phyloP scores from a whole-genome alignment of 306 rosid species.

The Heteromeles arbutifolia region DNA sequence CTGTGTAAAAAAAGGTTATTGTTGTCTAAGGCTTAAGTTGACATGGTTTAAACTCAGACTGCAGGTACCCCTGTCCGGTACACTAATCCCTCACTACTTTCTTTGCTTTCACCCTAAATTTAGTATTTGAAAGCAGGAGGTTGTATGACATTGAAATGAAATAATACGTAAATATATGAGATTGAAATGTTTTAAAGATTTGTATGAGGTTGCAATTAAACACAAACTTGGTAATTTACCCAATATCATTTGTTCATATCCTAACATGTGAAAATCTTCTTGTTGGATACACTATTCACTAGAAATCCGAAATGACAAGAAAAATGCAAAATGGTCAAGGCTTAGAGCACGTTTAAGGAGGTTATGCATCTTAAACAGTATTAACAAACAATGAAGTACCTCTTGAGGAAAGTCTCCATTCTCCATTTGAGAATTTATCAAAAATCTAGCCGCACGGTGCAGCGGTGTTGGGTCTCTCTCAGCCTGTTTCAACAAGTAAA shows the following conservation, averaged over 20 bases:
- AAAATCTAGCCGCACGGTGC: constrained; percentile 65
- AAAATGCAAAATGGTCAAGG: not conserved
- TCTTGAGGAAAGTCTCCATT: constrained; percentile 80
- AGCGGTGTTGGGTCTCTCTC: constrained; percentile 63
- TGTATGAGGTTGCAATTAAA: no score
- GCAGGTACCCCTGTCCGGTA: not conserved
- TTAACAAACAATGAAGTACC: constrained; percentile 34
- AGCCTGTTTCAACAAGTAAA: constrained; percentile 34
- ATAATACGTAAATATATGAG: no score
- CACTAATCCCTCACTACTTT: not conserved
- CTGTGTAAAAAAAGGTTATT: no score
- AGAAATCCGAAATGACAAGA: not conserved
- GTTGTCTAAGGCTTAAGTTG: not conserved
- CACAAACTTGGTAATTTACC: no score
- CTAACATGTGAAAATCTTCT: not conserved
- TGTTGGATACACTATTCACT: not conserved
- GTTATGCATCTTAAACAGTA: not conserved
- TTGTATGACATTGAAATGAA: not conserved
- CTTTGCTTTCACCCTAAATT: no score
- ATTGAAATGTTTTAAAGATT: no score
- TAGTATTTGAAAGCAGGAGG: no score
- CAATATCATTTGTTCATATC: not conserved
- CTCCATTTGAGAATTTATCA: constrained; percentile 81
- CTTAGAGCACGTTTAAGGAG: not conserved
- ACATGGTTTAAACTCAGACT: not conserved